Evolutionary conservation across 139 green algal species (phyloP), one percentile per base, ranked within the genome.

Genomic region (Pleodorina starrii): DNA sequence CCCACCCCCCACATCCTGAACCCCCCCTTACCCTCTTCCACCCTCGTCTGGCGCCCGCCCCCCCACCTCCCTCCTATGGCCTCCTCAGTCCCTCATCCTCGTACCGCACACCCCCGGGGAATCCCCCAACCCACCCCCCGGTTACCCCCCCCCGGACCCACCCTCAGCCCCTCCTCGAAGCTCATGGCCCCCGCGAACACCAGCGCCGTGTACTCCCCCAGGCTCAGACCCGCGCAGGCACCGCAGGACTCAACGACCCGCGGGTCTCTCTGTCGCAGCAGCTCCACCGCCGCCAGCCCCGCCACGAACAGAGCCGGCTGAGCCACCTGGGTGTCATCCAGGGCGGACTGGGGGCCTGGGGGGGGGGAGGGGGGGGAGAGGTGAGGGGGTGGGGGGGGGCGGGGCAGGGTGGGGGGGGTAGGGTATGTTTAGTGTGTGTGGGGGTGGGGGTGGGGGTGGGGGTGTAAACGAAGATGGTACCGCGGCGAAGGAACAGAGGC

Each of bases 151-250:
- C 63, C 5, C n/a, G 63, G 35, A 29, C 80, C 38, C n/a, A 97
- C 96, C 92, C 96, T 95, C 11, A 99, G 88, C 2, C 93, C 97
- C 66, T 99, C 97, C 90, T 98, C 96, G 78, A 99, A 98, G 85
- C 71, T 95, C 36, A 99, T 87, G 1, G 93, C 96, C 5, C 97
- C 97, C 0, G 95, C 94, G 88, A 97, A 97, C 72, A 98, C 96
- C 38, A 99, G 94, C 9, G 97, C 97, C 48, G 90, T 93, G 95
- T 99, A 99, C 93, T 99, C 97, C 4, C 97, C 97, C 76, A 99
- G 93, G 60, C 91, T 96, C 48, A 99, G 96, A 0, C 97, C 97
- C 21, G 97, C 97, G 21, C 81, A 89, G n/a, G 92, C 94, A 25
- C 46, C 51, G 85, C 84, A 94, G 44, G 36, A 32, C 1, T 91